Evolutionary conservation across 257 asterid species (phyloP), one percentile per base, ranked within the genome.

Genomic region (Agastache rugosa): DNA sequence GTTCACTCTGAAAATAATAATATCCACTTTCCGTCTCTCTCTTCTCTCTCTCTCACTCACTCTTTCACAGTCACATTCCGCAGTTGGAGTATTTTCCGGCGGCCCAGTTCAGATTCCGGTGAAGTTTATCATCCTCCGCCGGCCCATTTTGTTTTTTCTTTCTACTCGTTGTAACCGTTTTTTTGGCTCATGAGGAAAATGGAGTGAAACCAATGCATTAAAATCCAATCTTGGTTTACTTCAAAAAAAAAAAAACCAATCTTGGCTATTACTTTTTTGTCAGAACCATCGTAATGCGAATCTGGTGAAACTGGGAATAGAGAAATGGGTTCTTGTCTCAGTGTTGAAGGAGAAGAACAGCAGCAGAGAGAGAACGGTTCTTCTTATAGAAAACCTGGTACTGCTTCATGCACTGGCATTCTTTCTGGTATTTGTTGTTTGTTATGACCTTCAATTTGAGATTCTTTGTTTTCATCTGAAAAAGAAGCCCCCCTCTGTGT

Each of bases 281-380:
- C 53, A 27, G 14, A 35, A 47, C n/a, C 71, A 64, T 67, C 76
- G 60, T 23, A 39, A 77, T 87, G 86, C 78, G 81, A 81, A 81
- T 86, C 82, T 81, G 73, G 73, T 77, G 85, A 64, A 69, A 44
- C 61, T 73, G 73, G 69, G 72, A 5, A 11, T 45, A 51, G 44
- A 27, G 50, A 75, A 74, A 92, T 92, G 96, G 97, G 97, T 27
- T 82, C 92, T 70, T 92, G 98, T 75, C 19, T 92, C 2, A 90
- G 96, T 62, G 76, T 83, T 75, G 89, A 86, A 67, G 93, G 83
- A 72, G 89, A 73, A 53, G 66, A 77, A 25, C 80, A 65, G 44
- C 81, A 37, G 74, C 83, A 39, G 16, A 78, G 72, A 23, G 83
- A 72, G 56, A 67, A 65, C 60, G 81, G 70, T 74, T 81, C 85